A percentile compares a stretch with the other conserved stretches of the same genome.
Evolutionary conservation across 192 early-diverging fungal species (phyloP).

Genomic region (Gaertneriomyces semiglobifer): DNA sequence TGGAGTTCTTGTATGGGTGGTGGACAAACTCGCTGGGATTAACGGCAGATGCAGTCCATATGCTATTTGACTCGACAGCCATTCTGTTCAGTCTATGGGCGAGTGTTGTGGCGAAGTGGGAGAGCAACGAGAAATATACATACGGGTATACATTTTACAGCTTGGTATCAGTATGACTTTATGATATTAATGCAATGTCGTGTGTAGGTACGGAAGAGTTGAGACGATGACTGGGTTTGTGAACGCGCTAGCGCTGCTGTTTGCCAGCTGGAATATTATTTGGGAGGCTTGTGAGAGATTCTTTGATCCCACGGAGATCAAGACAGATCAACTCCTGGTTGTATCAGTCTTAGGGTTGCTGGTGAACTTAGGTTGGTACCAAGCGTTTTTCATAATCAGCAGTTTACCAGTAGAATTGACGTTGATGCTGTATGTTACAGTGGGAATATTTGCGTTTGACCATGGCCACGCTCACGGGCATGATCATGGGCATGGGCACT

Average conservation of each 20-base stretch:
- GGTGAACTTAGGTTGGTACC: slow-evolving; percentile 69
- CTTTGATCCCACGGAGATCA: slow-evolving; percentile 77
- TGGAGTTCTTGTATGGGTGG: slow-evolving; percentile 65
- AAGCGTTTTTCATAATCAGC: not conserved
- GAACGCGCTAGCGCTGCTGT: slow-evolving; percentile 85
- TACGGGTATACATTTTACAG: slow-evolving; percentile 53
- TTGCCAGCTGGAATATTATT: slow-evolving; percentile 85
- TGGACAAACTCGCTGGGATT: slow-evolving; percentile 71
- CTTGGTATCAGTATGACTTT: not conserved
- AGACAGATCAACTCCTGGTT: slow-evolving; percentile 73
- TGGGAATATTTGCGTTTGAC: slow-evolving; percentile 92
- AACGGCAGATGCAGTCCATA: slow-evolving; percentile 95
- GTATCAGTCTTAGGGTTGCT: slow-evolving; percentile 86
- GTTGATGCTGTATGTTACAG: slow-evolving; percentile 20
- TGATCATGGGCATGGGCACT: slow-evolving; percentile 53
- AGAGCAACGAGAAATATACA: slow-evolving; percentile 70
- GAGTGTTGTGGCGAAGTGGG: slow-evolving; percentile 88
- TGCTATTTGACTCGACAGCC: slow-evolving; percentile 96
- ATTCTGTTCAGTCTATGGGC: slow-evolving; percentile 83
- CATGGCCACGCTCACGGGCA: slow-evolving; percentile 65
- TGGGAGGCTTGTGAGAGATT: slow-evolving; percentile 88
- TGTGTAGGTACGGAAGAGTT: slow-evolving; percentile 76
- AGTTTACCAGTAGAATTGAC: slow-evolving; percentile 7
- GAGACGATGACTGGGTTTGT: slow-evolving; percentile 91
- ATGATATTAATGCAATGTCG: not conserved